A percentile compares a stretch with the other conserved stretches of the same genome.
phyloP scores from a whole-genome alignment of 139 green algal species.

The Choricystis sp. region DNA sequence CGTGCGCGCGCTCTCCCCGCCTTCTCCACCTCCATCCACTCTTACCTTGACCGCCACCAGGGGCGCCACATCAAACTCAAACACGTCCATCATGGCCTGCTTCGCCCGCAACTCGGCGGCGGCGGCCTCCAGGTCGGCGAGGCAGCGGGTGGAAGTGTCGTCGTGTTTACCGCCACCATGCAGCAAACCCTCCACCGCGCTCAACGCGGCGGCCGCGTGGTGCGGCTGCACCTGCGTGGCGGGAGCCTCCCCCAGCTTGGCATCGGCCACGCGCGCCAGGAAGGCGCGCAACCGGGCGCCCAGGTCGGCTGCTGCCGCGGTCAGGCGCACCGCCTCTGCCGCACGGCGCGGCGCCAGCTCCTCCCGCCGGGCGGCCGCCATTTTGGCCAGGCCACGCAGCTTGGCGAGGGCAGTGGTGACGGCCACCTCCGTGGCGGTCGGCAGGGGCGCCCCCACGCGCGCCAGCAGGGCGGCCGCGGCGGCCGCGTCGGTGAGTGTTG shows the following conservation, averaged over 20 bases:
- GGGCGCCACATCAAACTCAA: not conserved
- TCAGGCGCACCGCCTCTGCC: constrained; percentile 4
- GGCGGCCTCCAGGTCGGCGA: not conserved
- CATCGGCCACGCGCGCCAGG: not conserved
- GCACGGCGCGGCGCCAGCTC: constrained; percentile 6
- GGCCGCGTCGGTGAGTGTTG: no score
- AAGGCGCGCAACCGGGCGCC: not conserved
- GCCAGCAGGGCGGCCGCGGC: not conserved
- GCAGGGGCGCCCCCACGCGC: not conserved
- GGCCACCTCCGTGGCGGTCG: not conserved
- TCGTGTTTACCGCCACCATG: no score
- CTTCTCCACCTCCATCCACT: no score
- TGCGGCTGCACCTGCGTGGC: no score
- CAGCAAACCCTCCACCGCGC: no score
- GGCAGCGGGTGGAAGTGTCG: no score
- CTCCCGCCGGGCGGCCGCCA: not conserved
- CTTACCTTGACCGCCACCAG: constrained; percentile 1
- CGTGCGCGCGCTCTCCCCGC: no score
- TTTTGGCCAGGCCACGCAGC: not conserved
- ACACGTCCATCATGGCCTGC: not conserved
- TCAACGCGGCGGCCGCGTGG: no score
- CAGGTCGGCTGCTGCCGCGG: not conserved
- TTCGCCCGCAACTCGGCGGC: not conserved
- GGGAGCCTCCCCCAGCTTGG: not conserved
- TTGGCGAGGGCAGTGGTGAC: not conserved